A percentile compares a stretch with the other conserved stretches of the same genome.
Evolutionary conservation across 495 filamentous ascomycete genomes (phyloP).

Genomic region (Bathelium albidoporum): DNA sequence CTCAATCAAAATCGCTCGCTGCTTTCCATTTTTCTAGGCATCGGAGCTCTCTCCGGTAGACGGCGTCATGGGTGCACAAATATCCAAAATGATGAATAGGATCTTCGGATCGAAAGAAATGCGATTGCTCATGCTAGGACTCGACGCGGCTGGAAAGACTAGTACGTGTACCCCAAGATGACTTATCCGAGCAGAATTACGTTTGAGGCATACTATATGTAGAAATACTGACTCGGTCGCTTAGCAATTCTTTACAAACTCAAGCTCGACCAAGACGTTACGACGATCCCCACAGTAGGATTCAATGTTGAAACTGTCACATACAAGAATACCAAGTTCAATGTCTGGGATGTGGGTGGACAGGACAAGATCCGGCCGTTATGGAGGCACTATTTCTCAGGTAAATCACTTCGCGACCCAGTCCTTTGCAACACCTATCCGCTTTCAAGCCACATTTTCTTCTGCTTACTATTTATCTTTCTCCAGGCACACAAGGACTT

Average conservation of each 20-base stretch:
- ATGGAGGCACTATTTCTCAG: conserved; percentile 98
- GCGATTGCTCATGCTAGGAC: conserved; percentile 92
- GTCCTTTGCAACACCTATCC: neutral
- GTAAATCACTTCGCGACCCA: conserved; percentile 33
- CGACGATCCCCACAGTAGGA: conserved; percentile 97
- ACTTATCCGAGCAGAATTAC: neutral
- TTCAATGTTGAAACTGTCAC: conserved; percentile 99
- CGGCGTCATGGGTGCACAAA: conserved; percentile 58
- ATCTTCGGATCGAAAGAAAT: conserved; percentile 99
- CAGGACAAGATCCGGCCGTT: conserved; percentile 98
- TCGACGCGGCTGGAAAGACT: conserved; percentile 97
- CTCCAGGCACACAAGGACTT: conserved; percentile 78
- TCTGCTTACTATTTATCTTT: neutral
- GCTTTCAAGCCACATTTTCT: neutral
- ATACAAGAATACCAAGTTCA: conserved; percentile 99
- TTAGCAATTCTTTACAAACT: conserved; percentile 96
- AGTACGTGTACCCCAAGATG: conserved; percentile 41
- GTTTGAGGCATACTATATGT: neutral
- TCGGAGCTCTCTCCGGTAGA: neutral
- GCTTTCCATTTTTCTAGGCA: neutral
- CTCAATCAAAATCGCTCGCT: too few relatives aligned
- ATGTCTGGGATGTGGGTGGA: conserved; percentile 98
- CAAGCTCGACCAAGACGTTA: conserved; percentile 95
- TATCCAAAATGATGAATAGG: conserved; percentile 89
- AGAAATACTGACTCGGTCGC: conserved; percentile 9